phyloP scores from a whole-genome alignment of 768 basidiomycete genomes.

The Rhizopogon roseolus region DNA sequence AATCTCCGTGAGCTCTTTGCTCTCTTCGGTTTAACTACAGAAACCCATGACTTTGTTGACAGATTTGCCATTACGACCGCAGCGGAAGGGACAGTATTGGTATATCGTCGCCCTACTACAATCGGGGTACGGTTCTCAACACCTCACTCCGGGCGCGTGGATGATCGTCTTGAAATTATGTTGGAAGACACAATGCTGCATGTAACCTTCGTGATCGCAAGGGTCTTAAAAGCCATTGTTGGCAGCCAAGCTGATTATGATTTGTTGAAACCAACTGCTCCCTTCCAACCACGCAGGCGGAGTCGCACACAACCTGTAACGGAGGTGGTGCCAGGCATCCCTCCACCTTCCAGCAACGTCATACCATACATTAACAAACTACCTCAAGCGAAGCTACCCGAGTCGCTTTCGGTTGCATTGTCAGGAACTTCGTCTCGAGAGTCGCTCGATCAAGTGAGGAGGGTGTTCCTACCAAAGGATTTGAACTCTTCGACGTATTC shows the following conservation, averaged over 20 bases:
- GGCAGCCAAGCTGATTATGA: conserved; percentile 48
- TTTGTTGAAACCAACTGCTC: conserved; percentile 37
- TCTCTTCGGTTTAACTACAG: neutral
- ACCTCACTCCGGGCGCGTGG: conserved; percentile 37
- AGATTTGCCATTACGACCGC: neutral
- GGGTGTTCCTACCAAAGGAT: conserved; percentile 30
- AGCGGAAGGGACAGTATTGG: neutral
- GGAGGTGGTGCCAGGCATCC: conserved; percentile 19
- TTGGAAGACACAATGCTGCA: conserved; percentile 33
- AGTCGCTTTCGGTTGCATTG: neutral
- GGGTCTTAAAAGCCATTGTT: conserved; percentile 40
- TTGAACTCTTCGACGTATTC: conserved; percentile 38
- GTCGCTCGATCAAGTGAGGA: conserved; percentile 18
- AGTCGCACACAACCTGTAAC: conserved; percentile 9
- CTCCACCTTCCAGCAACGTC: conserved; percentile 9
- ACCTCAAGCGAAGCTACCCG: conserved; percentile 6
- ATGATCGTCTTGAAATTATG: conserved; percentile 44
- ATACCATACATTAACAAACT: conserved; percentile 10
- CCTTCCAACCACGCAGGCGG: conserved; percentile 31
- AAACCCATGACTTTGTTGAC: neutral
- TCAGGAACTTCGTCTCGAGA: conserved; percentile 8
- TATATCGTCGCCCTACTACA: conserved; percentile 1
- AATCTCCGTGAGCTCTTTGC: conserved; percentile 4
- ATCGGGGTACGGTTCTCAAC: conserved; percentile 9
- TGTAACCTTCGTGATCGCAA: conserved; percentile 42